Evolutionary conservation across 2,329 filamentous ascomycete species (phyloP).

Genomic region (Aspergillus pseudoterreus): DNA sequence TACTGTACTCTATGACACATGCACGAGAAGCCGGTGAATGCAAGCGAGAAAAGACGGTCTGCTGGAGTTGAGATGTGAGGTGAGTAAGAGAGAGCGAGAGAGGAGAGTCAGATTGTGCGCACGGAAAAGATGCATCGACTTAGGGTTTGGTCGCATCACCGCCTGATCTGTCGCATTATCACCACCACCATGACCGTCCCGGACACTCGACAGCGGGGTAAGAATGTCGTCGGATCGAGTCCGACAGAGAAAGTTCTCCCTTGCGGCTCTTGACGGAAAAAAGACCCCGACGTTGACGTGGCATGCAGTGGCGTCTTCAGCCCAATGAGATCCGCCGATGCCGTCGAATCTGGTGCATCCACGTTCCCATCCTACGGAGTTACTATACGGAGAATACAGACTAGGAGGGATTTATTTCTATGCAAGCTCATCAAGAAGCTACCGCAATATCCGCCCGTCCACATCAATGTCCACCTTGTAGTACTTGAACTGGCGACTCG

Average conservation of each 20-base stretch:
- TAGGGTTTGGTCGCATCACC: too few relatives aligned
- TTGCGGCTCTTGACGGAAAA: not conserved
- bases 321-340: too few relatives aligned
- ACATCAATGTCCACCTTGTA: constrained; percentile 13
- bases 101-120: not conserved
- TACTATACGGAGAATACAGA: too few relatives aligned
- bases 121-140: too few relatives aligned
- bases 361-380: not conserved
- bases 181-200: too few relatives aligned
- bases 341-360: not conserved
- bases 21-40: too few relatives aligned
- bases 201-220: too few relatives aligned
- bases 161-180: too few relatives aligned
- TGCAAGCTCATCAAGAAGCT: not conserved
- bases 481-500: constrained; percentile 21
- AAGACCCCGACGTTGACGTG: not conserved
- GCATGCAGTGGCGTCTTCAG: not conserved
- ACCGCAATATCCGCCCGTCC: not conserved
- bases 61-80: not conserved
- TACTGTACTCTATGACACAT: too few relatives aligned
- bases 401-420: too few relatives aligned
- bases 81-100: not conserved
- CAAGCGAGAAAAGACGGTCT: not conserved
- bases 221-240: too few relatives aligned
- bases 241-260: not conserved